Percentiles rank a stretch among this genome's conserved stretches.
phyloP scores from a whole-genome alignment of 2,329 filamentous ascomycete genomes.

The Leptographium wingfieldii region DNA sequence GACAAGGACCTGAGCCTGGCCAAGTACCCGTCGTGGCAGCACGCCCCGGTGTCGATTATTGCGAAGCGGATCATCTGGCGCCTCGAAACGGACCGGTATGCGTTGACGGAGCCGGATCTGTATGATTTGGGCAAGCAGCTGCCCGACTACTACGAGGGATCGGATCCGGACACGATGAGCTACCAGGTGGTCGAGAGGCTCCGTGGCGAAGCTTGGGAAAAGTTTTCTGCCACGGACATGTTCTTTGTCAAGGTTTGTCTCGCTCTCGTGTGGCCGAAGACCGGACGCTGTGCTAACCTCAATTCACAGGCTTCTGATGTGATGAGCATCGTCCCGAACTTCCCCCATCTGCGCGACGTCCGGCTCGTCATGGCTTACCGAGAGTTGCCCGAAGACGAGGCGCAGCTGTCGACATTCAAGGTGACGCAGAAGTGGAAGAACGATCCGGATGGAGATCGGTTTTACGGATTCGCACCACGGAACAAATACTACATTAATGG shows the following conservation, averaged over 20 bases:
- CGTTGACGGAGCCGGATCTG: conserved; percentile 36
- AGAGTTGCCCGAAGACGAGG: conserved; percentile 42
- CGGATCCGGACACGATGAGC: conserved; percentile 30
- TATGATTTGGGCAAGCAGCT: conserved; percentile 42
- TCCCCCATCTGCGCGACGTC: conserved; percentile 44
- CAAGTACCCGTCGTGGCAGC: conserved; percentile 48
- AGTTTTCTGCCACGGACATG: conserved; percentile 45
- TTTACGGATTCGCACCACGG: conserved; percentile 40
- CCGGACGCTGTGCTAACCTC: conserved; percentile 9
- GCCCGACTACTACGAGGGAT: conserved; percentile 35
- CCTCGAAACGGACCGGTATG: conserved; percentile 42
- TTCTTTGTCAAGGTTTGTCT: conserved; percentile 52
- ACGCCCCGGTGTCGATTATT: conserved; percentile 35
- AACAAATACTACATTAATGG: conserved; percentile 49
- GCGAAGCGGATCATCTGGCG: conserved; percentile 50
- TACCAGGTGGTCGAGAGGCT: conserved; percentile 32
- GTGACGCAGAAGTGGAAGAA: conserved; percentile 42
- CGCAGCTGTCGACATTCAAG: conserved; percentile 27
- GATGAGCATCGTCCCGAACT: conserved; percentile 42
- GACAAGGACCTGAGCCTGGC: conserved; percentile 50
- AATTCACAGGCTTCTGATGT: conserved; percentile 43
- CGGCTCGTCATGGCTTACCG: conserved; percentile 45
- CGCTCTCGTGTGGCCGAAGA: neutral
- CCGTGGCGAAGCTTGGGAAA: conserved; percentile 35
- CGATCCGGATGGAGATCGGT: conserved; percentile 41